Percentiles rank a stretch among this genome's conserved stretches.
Evolutionary conservation across 2,329 filamentous ascomycete genomes (phyloP).

Genomic region (Nigrograna mackinnonii): DNA sequence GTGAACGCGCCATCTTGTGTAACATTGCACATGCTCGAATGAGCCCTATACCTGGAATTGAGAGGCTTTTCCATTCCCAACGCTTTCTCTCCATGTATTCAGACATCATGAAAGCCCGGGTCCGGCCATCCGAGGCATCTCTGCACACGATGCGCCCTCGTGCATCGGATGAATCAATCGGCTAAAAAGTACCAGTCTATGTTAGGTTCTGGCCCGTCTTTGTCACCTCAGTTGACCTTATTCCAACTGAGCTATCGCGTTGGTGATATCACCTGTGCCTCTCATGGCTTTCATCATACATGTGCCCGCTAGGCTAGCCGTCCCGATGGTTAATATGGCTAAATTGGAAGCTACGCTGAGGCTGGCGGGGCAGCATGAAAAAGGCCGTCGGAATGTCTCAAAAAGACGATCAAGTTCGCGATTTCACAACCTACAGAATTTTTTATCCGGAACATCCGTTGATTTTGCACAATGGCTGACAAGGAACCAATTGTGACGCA

Average conservation of each 20-base stretch:
- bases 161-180: constrained; percentile 35
- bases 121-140: constrained; percentile 27
- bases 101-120: too few species aligned
- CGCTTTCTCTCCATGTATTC: too few species aligned
- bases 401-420: too few species aligned
- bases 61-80: too few species aligned
- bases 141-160: constrained; percentile 9
- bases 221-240: constrained; percentile 15
- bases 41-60: too few species aligned
- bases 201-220: too few species aligned
- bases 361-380: constrained; percentile 27
- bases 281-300: constrained; percentile 15
- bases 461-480: constrained; percentile 35
- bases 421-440: constrained; percentile 11
- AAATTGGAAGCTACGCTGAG: constrained; percentile 25
- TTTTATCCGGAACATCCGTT: not conserved
- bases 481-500: constrained; percentile 69
- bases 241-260: constrained; percentile 6
- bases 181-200: constrained; percentile 28
- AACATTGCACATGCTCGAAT: too few species aligned
- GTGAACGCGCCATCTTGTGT: too few species aligned
- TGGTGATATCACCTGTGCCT: constrained; percentile 7
- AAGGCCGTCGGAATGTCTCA: too few species aligned
- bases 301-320: constrained; percentile 23
- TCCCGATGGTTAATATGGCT: constrained; percentile 39